A percentile compares a stretch with the other conserved stretches of the same genome.
Evolutionary conservation across 805 yeast genomes (phyloP).

Genomic region (Yamadazyma scolyti): DNA sequence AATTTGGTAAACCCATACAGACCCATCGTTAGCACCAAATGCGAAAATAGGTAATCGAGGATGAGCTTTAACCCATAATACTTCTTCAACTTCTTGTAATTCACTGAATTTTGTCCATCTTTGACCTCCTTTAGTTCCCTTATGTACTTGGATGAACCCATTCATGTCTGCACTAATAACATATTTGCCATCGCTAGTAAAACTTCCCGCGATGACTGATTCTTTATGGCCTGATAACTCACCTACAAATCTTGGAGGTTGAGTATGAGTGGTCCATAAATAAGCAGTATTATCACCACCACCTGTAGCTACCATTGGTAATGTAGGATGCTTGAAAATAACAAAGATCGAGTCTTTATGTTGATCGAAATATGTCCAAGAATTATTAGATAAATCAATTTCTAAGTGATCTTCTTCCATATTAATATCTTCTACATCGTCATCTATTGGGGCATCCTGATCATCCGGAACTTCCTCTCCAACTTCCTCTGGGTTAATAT

Average conservation of each 20-base stretch:
- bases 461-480: constrained; percentile 32
- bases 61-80: constrained; percentile 78
- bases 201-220: constrained; percentile 80
- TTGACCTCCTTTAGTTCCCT: constrained; percentile 72
- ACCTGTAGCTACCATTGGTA: constrained; percentile 87
- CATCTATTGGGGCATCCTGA: constrained; percentile 28
- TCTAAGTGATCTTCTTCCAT: constrained; percentile 49
- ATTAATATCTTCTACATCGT: constrained; percentile 29
- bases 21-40: constrained; percentile 88
- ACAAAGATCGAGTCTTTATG: constrained; percentile 87
- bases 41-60: constrained; percentile 82
- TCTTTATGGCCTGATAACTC: constrained; percentile 81
- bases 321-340: constrained; percentile 75
- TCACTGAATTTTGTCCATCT: constrained; percentile 71
- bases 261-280: constrained; percentile 88
- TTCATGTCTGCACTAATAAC: constrained; percentile 93
- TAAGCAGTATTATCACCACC: constrained; percentile 92
- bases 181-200: constrained; percentile 77
- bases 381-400: constrained; percentile 85
- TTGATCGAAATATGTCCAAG: constrained; percentile 82
- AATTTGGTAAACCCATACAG: constrained; percentile 88
- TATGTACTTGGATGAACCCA: constrained; percentile 75
- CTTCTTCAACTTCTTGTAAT: constrained; percentile 85
- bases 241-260: constrained; percentile 77
- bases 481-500: constrained; percentile 8